These are phyloP conservation scores for Ceratobasidium sp. DNA, from an alignment of 1,284 basidiomycete species.

Conservation along the genomic window DNA sequence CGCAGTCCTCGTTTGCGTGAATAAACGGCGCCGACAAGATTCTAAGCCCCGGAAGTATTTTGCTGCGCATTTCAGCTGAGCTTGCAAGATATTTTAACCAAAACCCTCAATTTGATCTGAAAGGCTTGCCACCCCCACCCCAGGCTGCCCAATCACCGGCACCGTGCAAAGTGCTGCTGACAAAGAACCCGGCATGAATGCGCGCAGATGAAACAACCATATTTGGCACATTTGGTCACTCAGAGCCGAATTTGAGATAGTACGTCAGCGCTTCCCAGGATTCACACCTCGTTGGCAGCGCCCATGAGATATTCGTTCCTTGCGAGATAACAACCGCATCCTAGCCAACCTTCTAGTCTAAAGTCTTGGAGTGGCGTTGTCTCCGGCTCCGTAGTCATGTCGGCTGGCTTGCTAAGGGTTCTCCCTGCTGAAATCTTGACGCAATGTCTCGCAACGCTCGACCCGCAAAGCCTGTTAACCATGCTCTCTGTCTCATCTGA, in stretches of 20 bases:
- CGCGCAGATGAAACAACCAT: slow-evolving; percentile 14
- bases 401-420: not conserved
- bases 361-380: not conserved
- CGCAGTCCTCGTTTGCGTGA: no score
- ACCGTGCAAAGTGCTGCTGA: not conserved
- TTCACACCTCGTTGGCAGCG: not conserved
- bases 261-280: slow-evolving; percentile 22
- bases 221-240: not conserved
- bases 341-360: not conserved
- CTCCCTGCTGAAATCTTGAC: slow-evolving; percentile 29
- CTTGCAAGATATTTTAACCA: no score
- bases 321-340: not conserved
- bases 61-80: no score
- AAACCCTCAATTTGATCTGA: no score
- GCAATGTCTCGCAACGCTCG: slow-evolving; percentile 14
- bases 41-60: no score
- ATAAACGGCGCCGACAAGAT: no score
- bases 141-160: not conserved
- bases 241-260: slow-evolving; percentile 4
- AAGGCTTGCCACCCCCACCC: no score
- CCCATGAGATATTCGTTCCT: not conserved
- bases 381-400: not conserved
- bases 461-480: not conserved
- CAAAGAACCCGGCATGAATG: not conserved
- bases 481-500: slow-evolving; percentile 15